Base-by-base conservation (phyloP, 1,139 yeast species). In the Hanseniaspora sp. region DNA sequence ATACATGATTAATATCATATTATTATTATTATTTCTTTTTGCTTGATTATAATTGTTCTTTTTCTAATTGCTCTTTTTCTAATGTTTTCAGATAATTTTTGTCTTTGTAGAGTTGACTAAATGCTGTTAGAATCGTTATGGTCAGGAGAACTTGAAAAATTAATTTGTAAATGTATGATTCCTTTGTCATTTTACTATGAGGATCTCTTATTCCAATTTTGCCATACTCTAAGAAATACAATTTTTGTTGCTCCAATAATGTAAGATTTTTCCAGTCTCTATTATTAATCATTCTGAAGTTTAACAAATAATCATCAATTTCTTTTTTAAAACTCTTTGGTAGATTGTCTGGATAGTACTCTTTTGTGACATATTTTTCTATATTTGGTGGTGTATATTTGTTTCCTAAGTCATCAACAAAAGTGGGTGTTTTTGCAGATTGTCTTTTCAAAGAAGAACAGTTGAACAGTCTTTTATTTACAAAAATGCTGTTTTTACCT, bases 211-310 rank as follows among this genome's bases (percentile, higher is more conserved):
- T 45, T 12, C 56, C 56, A 13, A 48, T 44, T 7, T 48, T 41
- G 3, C 56, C 56, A 33, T 48, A 54, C 17, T 51, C 56, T 8
- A 54, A 35, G 17, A 54, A 54, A 31, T 54, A 54, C 28, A 51
- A 18, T 9, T 43, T 41, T 37, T 49, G 41, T 23, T 45, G 29
- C 17, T 54, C 56, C 23, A 54, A 13, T 13, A 13, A 15, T 9
- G 51, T 54, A 30, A 54, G 40, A 5, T 29, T 49, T 6, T 34
- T 45, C 56, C 56, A 54, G 31, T 53, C 56, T n/a, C 29, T 37
- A 23, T 51, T 51, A 13, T 51, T 40, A 29, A 51, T 31, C 53
- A 51, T 51, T 37, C 53, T 30, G 30, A 29, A 51, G 29, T 44
- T 44, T 18, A 51, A 30, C 5, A 51, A 40, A n/a, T 51, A 51